Conservation (phyloP, 768 basidiomycete species). For the Naganishia kalamii region DNA sequence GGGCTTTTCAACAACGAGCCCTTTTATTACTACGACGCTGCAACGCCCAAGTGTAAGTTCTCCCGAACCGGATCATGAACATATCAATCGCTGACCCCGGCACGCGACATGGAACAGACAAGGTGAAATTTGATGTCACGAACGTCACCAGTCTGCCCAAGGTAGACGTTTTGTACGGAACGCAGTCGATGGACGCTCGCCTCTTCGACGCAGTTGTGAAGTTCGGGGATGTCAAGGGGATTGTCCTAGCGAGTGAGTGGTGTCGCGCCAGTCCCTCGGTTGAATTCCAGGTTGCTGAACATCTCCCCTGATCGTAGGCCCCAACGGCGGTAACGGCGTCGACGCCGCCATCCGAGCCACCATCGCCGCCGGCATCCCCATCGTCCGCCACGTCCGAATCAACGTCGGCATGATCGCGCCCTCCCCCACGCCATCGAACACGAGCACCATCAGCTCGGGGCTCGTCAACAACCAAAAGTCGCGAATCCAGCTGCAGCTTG, state of each 20-base stretch:
- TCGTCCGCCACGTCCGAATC: slow-evolving; percentile 26
- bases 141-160: slow-evolving; percentile 24
- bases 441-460: slow-evolving; percentile 19
- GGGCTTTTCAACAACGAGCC: slow-evolving; percentile 28
- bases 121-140: slow-evolving; percentile 45
- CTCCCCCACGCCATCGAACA: background rate
- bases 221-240: slow-evolving; percentile 21
- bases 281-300: background rate
- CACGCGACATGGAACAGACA: slow-evolving; percentile 19
- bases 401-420: slow-evolving; percentile 26
- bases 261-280: too few relatives aligned
- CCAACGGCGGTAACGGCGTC: slow-evolving; percentile 21
- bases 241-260: slow-evolving; percentile 24
- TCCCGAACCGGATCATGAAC: background rate
- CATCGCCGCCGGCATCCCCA: slow-evolving; percentile 17
- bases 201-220: slow-evolving; percentile 11
- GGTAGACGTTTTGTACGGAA: slow-evolving; percentile 28
- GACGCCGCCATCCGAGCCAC: slow-evolving; percentile 4
- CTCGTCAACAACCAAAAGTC: slow-evolving; percentile 23
- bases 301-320: slow-evolving; percentile 18
- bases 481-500: slow-evolving; percentile 28
- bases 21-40: slow-evolving; percentile 22
- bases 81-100: too few relatives aligned
- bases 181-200: slow-evolving; percentile 17
- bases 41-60: slow-evolving; percentile 20